These are phyloP conservation scores for Salix arbutifolia DNA, from an alignment of 345 rosid species.

Conservation along the genomic window DNA sequence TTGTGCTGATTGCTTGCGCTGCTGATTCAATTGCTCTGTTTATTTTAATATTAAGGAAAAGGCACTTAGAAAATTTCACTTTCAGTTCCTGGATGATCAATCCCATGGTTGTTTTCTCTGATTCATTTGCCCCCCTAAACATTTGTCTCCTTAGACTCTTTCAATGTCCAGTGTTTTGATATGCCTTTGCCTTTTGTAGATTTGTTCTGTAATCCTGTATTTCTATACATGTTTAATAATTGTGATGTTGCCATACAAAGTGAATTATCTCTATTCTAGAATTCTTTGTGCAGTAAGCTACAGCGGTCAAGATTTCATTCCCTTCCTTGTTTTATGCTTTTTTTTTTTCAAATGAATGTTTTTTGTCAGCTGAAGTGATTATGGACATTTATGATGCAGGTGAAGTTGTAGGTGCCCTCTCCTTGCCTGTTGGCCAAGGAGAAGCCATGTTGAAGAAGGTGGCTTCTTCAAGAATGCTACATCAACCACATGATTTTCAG, in stretches of 20 bases:
- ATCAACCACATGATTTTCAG: constrained; percentile 52
- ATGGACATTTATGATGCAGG: constrained; percentile 44
- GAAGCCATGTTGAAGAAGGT: constrained; percentile 58
- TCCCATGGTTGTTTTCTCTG: background rate
- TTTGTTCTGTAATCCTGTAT: background rate
- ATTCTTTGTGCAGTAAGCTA: too few species aligned
- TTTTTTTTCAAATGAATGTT: too few species aligned
- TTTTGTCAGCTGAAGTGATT: too few species aligned
- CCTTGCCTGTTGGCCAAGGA: constrained; percentile 77
- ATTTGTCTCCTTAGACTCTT: background rate
- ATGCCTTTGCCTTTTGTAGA: background rate
- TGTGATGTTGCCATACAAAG: too few species aligned
- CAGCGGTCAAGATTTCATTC: too few species aligned
- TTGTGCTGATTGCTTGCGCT: too few species aligned
- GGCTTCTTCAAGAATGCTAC: constrained; percentile 68
- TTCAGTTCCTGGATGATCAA: background rate
- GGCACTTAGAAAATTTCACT: background rate
- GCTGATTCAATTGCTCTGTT: too few species aligned
- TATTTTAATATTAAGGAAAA: too few species aligned
- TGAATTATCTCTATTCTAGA: too few species aligned
- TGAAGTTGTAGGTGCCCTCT: constrained; percentile 88
- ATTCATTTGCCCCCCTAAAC: background rate
- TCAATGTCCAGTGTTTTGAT: background rate
- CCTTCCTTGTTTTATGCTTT: too few species aligned
- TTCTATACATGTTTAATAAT: too few species aligned